Base-by-base conservation (phyloP, 1,139 yeast genomes). In the Zygoascus meyerae region DNA sequence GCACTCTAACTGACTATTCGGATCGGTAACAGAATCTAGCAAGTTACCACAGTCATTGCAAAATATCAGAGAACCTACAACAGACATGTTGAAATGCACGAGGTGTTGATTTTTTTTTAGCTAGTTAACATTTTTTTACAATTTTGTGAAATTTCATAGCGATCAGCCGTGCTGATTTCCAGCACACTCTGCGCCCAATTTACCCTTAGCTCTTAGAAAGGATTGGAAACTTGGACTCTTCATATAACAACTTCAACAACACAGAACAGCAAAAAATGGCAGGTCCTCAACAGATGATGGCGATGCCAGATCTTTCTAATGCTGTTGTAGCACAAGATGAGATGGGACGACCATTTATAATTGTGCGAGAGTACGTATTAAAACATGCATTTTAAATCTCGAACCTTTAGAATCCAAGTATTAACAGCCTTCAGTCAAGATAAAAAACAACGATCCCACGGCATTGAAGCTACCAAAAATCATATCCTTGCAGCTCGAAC, bases 311-410 rank as follows among this genome's bases (percentile, higher is more conserved):
- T 67, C 74, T 92, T 77, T 89, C 97, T 58, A 92, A 92, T 64
- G 98, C 98, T 68, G 87, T 92, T 60, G 87, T 92, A 72, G 97
- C 98, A 5, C 97, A 92, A 69, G 98, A 94, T 67, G 98, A 94
- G 69, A 87, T 86, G 90, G 99, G 99, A 29, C 82, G 97, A 69
- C 99, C 98, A 15, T 87, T 94, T 65, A 90, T 94, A 62, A 92
- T 94, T 65, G 98, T 94, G 48, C 79, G 95, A 66, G 98, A 94
- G 65, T 59, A 41, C 46, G 63, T 57, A 39, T 5, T 5, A 17
- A 14, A 12, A 31, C 11, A 29, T 26, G 12, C 9, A 34, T n/a
- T 10, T 34, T 16, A 17, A n/a, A 33, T 3, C 9, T 15, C 16
- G n/a, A n/a, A n/a, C n/a, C n/a, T n/a, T n/a, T n/a, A n/a, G n/a